Percentiles rank a stretch among this genome's conserved stretches.
Evolutionary conservation across 441 rosid genomes (phyloP).

Genomic region (Populus trichocarpa): DNA sequence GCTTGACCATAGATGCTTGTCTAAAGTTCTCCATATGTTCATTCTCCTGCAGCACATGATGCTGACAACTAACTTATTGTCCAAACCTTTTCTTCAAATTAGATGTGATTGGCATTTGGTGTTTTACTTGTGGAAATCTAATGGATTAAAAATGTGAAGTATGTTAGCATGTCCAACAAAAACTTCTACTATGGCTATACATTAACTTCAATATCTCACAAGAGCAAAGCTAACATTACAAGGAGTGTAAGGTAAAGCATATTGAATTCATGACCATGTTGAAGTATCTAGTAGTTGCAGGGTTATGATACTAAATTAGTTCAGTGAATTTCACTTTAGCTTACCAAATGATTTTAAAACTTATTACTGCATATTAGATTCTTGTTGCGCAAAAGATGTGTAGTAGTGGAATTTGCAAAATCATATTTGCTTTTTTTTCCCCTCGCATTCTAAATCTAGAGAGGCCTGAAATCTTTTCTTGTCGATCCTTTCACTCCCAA

Average conservation of each 20-base stretch:
- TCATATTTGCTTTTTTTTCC: not conserved
- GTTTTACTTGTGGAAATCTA: not conserved
- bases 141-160: too few relatives aligned
- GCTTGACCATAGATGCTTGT: not conserved
- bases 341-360: not conserved
- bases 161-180: not conserved
- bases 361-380: too few relatives aligned
- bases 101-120: not conserved
- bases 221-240: not conserved
- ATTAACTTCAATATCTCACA: not conserved
- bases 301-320: not conserved
- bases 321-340: not conserved
- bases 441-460: not conserved
- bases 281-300: not conserved
- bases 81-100: not conserved
- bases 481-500: not conserved
- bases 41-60: not conserved
- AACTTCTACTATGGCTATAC: not conserved
- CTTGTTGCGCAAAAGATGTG: not conserved
- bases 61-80: not conserved
- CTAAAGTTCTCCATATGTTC: not conserved
- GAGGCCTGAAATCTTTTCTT: not conserved
- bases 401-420: not conserved
- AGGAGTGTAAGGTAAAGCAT: not conserved
- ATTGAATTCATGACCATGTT: not conserved